Evolutionary conservation across 1,284 basidiomycete species (phyloP), one percentile per base, ranked within the genome.

Genomic region (Irpex lacteus): DNA sequence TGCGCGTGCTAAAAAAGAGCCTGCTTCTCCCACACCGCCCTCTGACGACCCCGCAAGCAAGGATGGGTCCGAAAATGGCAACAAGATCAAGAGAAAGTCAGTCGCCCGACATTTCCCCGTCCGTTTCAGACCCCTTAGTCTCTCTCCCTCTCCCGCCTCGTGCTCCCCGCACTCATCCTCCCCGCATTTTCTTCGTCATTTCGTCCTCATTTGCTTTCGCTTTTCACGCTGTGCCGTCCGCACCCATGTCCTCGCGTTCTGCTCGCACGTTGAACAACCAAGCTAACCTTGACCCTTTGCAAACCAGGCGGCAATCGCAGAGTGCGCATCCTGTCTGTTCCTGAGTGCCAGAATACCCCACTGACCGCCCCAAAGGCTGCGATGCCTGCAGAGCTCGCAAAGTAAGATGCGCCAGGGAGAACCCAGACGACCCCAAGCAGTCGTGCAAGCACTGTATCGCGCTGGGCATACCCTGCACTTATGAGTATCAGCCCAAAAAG

Each of bases 401-500:
- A 75, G 91, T 93, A 60, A 84, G 90, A 56, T 93, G 91, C 71
- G 88, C 89, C 7, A 82, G 89, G 68, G 91, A 93, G 70, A 89
- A 88, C 69, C 84, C 87, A 32, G 89, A 91, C 68, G 89, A 92
- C 72, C 80, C 83, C 18, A 89, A 87, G 74, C 85, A 86, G 68
- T 82, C 88, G 21, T 92, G 91, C 88, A 92, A 91, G 70, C 92
- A 94, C 72, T 95, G 92, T 74, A 82, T 89, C 69, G 85, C 91
- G 1, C 86, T 95, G 53, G 89, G 87, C 40, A 91, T 95, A 63
- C 85, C 89, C 11, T 95, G 93, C 75, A 95, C 92, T 0, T 96
- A 95, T 71, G 91, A 95, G 71, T 95, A 95, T 74, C 91, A 92
- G 75, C 94, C 94, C 15, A 95, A 94, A 82, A 95, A 95, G 76